phyloP scores from a whole-genome alignment of 768 basidiomycete species.

The Leccinum olivaceopallidum region DNA sequence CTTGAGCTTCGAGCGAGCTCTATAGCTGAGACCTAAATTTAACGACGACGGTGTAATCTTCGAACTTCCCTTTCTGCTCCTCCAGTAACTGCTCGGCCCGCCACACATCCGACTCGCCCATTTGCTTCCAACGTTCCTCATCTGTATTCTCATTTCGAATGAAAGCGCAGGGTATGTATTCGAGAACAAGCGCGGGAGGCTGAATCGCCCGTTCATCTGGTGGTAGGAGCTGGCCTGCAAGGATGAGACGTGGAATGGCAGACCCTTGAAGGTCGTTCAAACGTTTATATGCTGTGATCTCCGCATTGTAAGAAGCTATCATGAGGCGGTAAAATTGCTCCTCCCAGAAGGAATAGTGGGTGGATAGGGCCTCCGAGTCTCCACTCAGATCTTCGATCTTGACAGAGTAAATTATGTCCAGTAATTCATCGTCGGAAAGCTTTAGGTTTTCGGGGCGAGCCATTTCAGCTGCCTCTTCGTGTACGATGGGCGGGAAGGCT shows the following conservation, averaged over 20 bases:
- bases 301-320: not conserved
- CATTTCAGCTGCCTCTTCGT: not conserved
- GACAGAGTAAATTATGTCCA: not conserved
- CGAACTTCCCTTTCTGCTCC: no score
- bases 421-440: not conserved
- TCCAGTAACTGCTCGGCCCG: no score
- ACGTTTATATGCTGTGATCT: not conserved
- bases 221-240: not conserved
- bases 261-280: not conserved
- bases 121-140: no score
- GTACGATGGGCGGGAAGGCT: no score
- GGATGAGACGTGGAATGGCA: not conserved
- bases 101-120: no score
- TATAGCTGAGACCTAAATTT: no score
- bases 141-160: no score
- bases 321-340: not conserved
- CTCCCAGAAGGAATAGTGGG: not conserved
- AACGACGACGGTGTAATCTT: no score
- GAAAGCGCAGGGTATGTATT: not conserved
- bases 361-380: not conserved
- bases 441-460: not conserved
- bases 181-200: not conserved
- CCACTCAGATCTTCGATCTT: not conserved
- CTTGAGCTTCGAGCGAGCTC: no score
- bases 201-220: not conserved